Percentiles rank a stretch among this genome's conserved stretches.
These are phyloP conservation scores for Lyophyllum decastes DNA, from an alignment of 768 basidiomycete species.

Conservation along the genomic window DNA sequence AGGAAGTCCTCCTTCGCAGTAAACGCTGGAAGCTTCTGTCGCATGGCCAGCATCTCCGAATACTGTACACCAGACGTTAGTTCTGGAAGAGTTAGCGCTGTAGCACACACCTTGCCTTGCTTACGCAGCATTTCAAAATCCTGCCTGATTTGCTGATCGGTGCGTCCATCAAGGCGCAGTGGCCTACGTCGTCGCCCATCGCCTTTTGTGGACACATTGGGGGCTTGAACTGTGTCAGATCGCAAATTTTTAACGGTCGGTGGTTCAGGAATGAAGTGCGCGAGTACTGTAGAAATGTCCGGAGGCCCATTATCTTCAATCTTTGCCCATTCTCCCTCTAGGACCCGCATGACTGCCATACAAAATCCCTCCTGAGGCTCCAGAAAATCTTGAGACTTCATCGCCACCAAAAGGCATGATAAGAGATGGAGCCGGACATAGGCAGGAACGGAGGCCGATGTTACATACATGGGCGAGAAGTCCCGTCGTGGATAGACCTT, in stretches of 20 bases:
- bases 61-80: slow-evolving; percentile 37
- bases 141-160: slow-evolving; percentile 47
- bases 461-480: slow-evolving; percentile 74
- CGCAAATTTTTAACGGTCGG: slow-evolving; percentile 9
- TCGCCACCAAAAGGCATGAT: slow-evolving; percentile 56
- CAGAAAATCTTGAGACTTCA: slow-evolving; percentile 56
- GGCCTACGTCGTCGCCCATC: slow-evolving; percentile 21
- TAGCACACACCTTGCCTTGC: slow-evolving; percentile 33
- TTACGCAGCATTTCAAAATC: slow-evolving; percentile 51
- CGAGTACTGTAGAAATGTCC: slow-evolving; percentile 66
- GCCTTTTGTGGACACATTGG: background rate
- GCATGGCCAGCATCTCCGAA: slow-evolving; percentile 49
- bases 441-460: slow-evolving; percentile 66
- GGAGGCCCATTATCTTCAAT: slow-evolving; percentile 76
- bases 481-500: slow-evolving; percentile 44
- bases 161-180: slow-evolving; percentile 40
- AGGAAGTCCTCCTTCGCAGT: slow-evolving; percentile 65
- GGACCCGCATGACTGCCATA: slow-evolving; percentile 65
- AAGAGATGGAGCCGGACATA: slow-evolving; percentile 87
- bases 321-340: slow-evolving; percentile 71
- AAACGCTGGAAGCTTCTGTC: slow-evolving; percentile 79
- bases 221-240: slow-evolving; percentile 3
- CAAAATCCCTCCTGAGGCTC: slow-evolving; percentile 72
- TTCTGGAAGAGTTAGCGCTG: background rate
- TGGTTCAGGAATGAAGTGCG: slow-evolving; percentile 50